These are phyloP conservation scores for Globisporangium megalacanthum DNA, from an alignment of 352 stramenopile species.

Conservation along the genomic window DNA sequence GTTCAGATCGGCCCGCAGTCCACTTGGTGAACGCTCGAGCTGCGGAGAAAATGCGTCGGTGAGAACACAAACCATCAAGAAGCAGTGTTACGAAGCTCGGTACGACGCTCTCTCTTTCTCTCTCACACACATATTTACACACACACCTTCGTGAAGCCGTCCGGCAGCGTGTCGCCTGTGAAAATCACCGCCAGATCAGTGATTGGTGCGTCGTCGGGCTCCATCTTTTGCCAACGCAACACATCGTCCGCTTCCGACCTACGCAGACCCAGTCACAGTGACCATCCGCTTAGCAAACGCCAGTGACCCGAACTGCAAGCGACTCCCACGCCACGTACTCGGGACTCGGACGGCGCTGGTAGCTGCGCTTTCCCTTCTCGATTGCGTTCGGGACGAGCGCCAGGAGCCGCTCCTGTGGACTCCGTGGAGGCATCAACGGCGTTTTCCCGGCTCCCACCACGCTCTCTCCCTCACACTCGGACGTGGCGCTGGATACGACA, in stretches of 20 bases:
- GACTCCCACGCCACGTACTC: slow-evolving; percentile 10
- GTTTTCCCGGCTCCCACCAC: slow-evolving; percentile 7
- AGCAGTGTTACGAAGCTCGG: no score
- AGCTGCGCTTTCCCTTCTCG: slow-evolving; percentile 44
- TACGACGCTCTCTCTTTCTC: not conserved
- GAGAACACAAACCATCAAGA: not conserved
- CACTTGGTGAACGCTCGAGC: slow-evolving; percentile 70
- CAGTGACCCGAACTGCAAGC: not conserved
- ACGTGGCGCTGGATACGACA: slow-evolving; percentile 5
- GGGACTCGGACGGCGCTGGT: slow-evolving; percentile 27
- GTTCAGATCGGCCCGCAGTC: slow-evolving; percentile 73
- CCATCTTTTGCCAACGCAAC: slow-evolving; percentile 43
- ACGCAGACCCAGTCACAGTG: not conserved
- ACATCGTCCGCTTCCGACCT: slow-evolving; percentile 4
- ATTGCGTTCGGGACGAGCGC: slow-evolving; percentile 31
- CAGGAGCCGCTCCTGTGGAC: slow-evolving; percentile 47
- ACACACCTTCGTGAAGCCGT: slow-evolving; percentile 66
- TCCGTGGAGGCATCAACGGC: slow-evolving; percentile 30
- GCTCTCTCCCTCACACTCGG: not conserved
- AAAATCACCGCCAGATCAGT: slow-evolving; percentile 77
- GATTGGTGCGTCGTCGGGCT: slow-evolving; percentile 46
- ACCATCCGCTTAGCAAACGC: not conserved
- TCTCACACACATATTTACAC: not conserved
- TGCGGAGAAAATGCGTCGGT: slow-evolving; percentile 8
- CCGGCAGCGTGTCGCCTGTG: slow-evolving; percentile 60